Evolutionary conservation across 441 rosid species (phyloP).

Genomic region (Adansonia gregorii): DNA sequence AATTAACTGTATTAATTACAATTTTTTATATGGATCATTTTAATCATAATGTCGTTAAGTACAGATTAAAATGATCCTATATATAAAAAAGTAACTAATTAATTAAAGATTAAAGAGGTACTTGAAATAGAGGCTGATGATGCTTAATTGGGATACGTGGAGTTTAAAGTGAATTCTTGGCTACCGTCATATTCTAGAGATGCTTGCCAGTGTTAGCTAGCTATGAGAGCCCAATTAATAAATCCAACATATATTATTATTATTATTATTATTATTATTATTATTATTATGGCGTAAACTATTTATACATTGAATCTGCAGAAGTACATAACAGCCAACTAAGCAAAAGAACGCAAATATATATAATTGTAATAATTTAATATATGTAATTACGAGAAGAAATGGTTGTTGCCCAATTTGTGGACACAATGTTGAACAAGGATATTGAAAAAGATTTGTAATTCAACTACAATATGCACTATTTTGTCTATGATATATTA

Average conservation of each 20-base stretch:
- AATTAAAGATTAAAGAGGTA: too few species aligned
- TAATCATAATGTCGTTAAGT: too few species aligned
- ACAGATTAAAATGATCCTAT: too few species aligned
- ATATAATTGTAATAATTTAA: neutral
- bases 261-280: too few species aligned
- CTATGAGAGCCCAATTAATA: too few species aligned
- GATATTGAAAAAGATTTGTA: neutral
- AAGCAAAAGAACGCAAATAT: neutral
- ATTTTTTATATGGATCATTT: too few species aligned
- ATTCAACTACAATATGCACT: neutral
- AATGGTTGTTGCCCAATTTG: constrained; percentile 2
- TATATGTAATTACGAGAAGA: neutral
- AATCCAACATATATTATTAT: too few species aligned
- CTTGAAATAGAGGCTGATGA: neutral
- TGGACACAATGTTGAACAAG: constrained; percentile 14
- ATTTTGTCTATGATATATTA: neutral
- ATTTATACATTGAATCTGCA: neutral
- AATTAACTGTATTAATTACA: too few species aligned
- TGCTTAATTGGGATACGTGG: neutral
- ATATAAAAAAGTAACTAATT: too few species aligned
- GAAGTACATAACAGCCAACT: neutral
- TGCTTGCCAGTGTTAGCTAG: too few species aligned
- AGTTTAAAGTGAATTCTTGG: neutral
- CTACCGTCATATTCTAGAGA: neutral
- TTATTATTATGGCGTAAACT: too few species aligned